These are phyloP conservation scores for Spiraea crenata DNA, from an alignment of 331 rosid genomes.

Conservation along the genomic window DNA sequence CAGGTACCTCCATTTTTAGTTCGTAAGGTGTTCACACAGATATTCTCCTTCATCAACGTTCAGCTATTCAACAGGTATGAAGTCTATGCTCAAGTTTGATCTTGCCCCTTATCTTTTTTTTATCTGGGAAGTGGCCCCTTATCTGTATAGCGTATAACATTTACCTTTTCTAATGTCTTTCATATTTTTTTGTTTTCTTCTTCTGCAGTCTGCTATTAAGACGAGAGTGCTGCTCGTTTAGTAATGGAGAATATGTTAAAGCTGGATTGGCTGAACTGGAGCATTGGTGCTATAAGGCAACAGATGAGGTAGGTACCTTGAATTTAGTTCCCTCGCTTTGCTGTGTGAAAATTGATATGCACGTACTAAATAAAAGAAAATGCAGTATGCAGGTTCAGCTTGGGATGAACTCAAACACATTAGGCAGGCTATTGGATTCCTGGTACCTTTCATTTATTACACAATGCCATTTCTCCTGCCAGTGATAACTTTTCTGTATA, in stretches of 20 bases:
- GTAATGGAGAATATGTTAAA: conserved; percentile 85
- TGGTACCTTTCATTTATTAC: conserved; percentile 43
- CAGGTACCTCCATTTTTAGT: conserved; percentile 92
- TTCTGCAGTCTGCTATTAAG: conserved; percentile 69
- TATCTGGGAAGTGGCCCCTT: too few relatives aligned
- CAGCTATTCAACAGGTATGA: conserved; percentile 81
- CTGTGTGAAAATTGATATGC: conserved; percentile 7
- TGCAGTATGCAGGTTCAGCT: conserved; percentile 83
- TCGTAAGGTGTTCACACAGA: conserved; percentile 84
- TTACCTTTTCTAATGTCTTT: conserved; percentile 5
- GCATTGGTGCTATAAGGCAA: conserved; percentile 78
- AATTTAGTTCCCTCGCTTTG: neutral
- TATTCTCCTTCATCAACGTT: conserved; percentile 86
- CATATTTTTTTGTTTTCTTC: conserved; percentile 7
- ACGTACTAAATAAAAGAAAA: conserved; percentile 22
- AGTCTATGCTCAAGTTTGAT: conserved; percentile 21
- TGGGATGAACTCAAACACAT: conserved; percentile 94
- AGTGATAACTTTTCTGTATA: conserved; percentile 6
- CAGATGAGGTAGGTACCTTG: conserved; percentile 82
- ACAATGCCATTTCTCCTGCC: conserved; percentile 13
- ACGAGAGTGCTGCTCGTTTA: conserved; percentile 91
- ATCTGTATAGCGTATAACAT: conserved; percentile 12
- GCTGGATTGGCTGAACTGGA: conserved; percentile 90
- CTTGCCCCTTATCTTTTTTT: conserved; percentile 4
- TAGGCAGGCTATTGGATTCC: conserved; percentile 83